Conservation (phyloP, 257 asterid species). For the Leonotis leonurus region DNA sequence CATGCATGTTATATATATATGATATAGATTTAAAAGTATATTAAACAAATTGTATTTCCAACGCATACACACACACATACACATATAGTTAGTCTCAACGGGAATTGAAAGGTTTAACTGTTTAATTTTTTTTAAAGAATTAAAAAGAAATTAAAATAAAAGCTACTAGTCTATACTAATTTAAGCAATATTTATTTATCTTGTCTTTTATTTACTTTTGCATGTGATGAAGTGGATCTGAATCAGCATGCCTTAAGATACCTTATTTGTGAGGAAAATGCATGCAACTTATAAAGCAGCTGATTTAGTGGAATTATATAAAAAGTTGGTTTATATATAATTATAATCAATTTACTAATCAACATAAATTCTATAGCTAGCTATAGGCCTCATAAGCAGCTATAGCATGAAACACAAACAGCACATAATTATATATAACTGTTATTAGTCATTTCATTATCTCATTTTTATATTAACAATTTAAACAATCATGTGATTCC, state of each 20-base stretch:
- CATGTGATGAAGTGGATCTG: constrained; percentile 7
- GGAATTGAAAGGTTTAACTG: too few relatives aligned
- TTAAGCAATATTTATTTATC: too few relatives aligned
- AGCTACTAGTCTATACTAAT: background rate
- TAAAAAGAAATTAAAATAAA: background rate
- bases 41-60: too few relatives aligned
- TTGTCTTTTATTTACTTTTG: background rate
- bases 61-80: too few relatives aligned
- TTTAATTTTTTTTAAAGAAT: too few relatives aligned
- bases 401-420: background rate
- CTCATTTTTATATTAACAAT: too few relatives aligned
- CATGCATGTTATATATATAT: too few relatives aligned
- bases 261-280: background rate
- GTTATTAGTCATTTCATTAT: too few relatives aligned
- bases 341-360: background rate
- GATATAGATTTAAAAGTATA: too few relatives aligned
- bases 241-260: background rate
- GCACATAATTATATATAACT: background rate
- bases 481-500: too few relatives aligned
- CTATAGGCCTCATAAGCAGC: background rate
- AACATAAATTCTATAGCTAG: background rate
- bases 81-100: too few relatives aligned
- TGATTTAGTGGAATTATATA: background rate
- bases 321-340: background rate
- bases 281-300: background rate